Percentiles rank a stretch among this genome's conserved stretches.
These are phyloP conservation scores for Cicer arietinum DNA, from an alignment of 306 rosid species.

Conservation along the genomic window DNA sequence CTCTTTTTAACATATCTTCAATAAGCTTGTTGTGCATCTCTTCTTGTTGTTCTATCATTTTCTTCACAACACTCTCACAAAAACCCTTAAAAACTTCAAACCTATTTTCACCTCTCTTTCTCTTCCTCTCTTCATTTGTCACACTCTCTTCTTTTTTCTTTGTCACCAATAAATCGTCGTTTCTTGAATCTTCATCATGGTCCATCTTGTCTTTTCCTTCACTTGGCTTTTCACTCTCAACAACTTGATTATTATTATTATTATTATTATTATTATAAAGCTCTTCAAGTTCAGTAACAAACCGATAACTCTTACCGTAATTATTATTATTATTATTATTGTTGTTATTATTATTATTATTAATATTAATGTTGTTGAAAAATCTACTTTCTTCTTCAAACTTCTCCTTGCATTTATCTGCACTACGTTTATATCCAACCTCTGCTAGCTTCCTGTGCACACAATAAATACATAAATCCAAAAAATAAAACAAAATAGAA, in stretches of 20 bases:
- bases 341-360: slow-evolving; percentile 25
- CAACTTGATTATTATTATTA: not conserved
- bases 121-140: slow-evolving; percentile 46
- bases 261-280: slow-evolving; percentile 29
- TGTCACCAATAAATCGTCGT: not conserved
- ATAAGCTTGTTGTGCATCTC: slow-evolving; percentile 78
- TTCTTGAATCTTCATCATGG: slow-evolving; percentile 2
- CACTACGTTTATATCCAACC: slow-evolving; percentile 78
- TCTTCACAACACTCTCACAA: slow-evolving; percentile 75
- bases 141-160: slow-evolving; percentile 17
- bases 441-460: slow-evolving; percentile 83
- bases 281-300: slow-evolving; percentile 69
- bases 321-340: slow-evolving; percentile 57
- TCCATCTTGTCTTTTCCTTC: slow-evolving; percentile 39
- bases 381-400: slow-evolving; percentile 86
- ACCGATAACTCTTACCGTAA: slow-evolving; percentile 55
- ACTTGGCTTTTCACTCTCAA: slow-evolving; percentile 28
- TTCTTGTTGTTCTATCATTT: slow-evolving; percentile 83
- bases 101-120: slow-evolving; percentile 58
- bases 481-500: slow-evolving; percentile 27
- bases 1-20: slow-evolving; percentile 73
- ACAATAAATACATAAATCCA: slow-evolving; percentile 53
- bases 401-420: slow-evolving; percentile 88
- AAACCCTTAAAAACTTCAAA: slow-evolving; percentile 74
- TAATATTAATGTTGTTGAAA: slow-evolving; percentile 50